Evolutionary conservation across 2,329 filamentous ascomycete genomes (phyloP).

Genomic region (Tolypocladium amazonense): DNA sequence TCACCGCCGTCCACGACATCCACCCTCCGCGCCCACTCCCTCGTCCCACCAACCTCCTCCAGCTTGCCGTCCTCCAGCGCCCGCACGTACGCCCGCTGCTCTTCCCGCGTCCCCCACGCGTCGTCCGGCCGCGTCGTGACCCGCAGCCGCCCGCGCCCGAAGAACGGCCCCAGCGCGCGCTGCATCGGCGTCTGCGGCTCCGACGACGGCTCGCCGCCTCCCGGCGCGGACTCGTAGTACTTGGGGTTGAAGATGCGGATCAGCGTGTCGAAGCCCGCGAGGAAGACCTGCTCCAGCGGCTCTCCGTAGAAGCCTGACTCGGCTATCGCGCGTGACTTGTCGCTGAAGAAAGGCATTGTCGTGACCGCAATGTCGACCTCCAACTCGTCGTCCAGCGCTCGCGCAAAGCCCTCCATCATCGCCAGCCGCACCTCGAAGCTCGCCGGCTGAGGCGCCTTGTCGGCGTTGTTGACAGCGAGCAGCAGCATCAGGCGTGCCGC

Average conservation of each 20-base stretch:
- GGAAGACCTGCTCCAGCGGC: conserved; percentile 48
- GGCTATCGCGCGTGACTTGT: conserved; percentile 54
- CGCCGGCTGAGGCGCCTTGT: conserved; percentile 57
- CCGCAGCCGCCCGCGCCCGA: conserved; percentile 48
- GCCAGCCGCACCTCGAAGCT: conserved; percentile 55
- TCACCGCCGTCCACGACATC: conserved; percentile 43
- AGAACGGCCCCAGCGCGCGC: conserved; percentile 49
- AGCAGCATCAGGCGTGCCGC: conserved; percentile 41
- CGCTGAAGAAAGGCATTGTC: conserved; percentile 61
- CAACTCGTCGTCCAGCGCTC: conserved; percentile 29
- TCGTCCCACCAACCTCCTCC: conserved; percentile 41
- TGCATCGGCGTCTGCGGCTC: conserved; percentile 26
- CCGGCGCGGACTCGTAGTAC: conserved; percentile 43
- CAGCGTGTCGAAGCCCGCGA: conserved; percentile 68
- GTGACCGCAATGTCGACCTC: conserved; percentile 60
- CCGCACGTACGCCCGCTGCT: conserved; percentile 40
- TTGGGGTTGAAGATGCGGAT: conserved; percentile 62
- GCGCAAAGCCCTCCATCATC: conserved; percentile 62
- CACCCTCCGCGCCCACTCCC: conserved; percentile 49
- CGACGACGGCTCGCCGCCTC: neutral
- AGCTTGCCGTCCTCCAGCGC: conserved; percentile 34
- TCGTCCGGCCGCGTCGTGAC: conserved; percentile 54
- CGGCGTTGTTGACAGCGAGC: conserved; percentile 53
- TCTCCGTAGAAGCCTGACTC: conserved; percentile 28
- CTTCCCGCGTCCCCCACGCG: conserved; percentile 41